A percentile compares a stretch with the other conserved stretches of the same genome.
Evolutionary conservation across 495 filamentous ascomycete species (phyloP).

Genomic region (Hyphodiscus hymeniophilus): DNA sequence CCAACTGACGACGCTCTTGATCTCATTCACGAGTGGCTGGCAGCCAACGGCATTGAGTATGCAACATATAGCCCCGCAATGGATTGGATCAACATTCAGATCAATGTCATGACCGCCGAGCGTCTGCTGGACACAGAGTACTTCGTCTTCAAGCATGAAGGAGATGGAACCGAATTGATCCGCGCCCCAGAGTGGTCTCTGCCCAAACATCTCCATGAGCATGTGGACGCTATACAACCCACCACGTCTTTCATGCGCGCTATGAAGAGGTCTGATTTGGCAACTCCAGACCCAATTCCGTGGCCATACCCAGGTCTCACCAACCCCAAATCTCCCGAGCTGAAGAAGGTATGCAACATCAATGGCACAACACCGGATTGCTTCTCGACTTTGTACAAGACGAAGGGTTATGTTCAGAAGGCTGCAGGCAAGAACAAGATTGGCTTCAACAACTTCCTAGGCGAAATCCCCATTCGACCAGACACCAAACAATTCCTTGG

Average conservation of each 20-base stretch:
- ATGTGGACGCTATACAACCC: conserved; percentile 57
- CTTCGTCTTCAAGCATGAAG: conserved; percentile 42
- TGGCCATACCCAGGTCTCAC: background rate
- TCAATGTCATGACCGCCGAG: conserved; percentile 42
- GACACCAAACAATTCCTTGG: conserved; percentile 45
- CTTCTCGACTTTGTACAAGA: conserved; percentile 19
- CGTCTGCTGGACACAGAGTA: conserved; percentile 50
- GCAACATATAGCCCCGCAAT: conserved; percentile 38
- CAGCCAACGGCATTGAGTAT: conserved; percentile 35
- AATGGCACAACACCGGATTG: conserved; percentile 18
- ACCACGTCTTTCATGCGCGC: conserved; percentile 51
- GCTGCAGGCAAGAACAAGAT: conserved; percentile 27
- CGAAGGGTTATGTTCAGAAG: conserved; percentile 22
- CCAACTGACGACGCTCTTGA: conserved; percentile 33
- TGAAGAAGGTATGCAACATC: conserved; percentile 2
- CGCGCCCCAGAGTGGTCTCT: conserved; percentile 41
- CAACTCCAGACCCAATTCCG: background rate
- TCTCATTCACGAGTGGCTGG: conserved; percentile 38
- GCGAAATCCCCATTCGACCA: conserved; percentile 60
- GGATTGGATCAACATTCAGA: conserved; percentile 41
- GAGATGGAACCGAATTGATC: conserved; percentile 25
- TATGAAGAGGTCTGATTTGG: too few species aligned
- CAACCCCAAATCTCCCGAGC: background rate
- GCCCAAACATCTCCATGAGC: conserved; percentile 44
- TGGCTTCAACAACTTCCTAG: conserved; percentile 51